These are phyloP conservation scores for Prunus yedoensis DNA, from an alignment of 331 rosid species.

Conservation along the genomic window DNA sequence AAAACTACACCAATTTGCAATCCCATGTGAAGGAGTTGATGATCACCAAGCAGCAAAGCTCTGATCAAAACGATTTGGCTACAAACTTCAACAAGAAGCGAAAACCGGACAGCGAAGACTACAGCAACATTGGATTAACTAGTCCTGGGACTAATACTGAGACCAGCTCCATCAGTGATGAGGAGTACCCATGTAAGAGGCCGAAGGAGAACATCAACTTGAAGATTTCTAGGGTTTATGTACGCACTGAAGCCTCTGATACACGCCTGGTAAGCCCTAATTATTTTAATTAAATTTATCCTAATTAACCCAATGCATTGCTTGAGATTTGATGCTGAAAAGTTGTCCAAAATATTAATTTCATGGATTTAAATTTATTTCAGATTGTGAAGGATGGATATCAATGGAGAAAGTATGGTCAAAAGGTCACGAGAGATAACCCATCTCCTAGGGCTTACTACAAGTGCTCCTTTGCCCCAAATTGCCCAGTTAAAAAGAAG, in stretches of 20 bases:
- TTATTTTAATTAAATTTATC: not conserved
- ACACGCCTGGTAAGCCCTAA: conserved; percentile 50
- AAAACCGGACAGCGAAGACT: conserved; percentile 42
- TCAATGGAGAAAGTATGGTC: conserved; percentile 98
- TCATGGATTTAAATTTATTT: not conserved
- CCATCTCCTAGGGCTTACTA: conserved; percentile 97
- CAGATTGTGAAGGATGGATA: conserved; percentile 90
- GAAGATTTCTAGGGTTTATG: conserved; percentile 47
- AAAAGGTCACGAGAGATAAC: conserved; percentile 85
- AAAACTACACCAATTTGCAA: conserved; percentile 43
- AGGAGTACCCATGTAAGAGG: conserved; percentile 42
- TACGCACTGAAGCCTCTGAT: conserved; percentile 53
- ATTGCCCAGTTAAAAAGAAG: conserved; percentile 86
- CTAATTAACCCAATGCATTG: not conserved
- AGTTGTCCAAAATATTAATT: not conserved
- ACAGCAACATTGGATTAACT: conserved; percentile 5
- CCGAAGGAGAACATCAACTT: conserved; percentile 32
- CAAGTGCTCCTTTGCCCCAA: conserved; percentile 81
- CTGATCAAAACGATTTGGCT: conserved; percentile 15
- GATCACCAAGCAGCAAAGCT: conserved; percentile 15
- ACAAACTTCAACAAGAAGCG: conserved; percentile 42
- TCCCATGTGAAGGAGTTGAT: conserved; percentile 41
- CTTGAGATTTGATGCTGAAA: not conserved
- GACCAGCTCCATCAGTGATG: conserved; percentile 40
- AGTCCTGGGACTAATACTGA: conserved; percentile 19